Conservation (phyloP, 768 basidiomycete genomes). For the Agaricus sinodeliciosus region DNA sequence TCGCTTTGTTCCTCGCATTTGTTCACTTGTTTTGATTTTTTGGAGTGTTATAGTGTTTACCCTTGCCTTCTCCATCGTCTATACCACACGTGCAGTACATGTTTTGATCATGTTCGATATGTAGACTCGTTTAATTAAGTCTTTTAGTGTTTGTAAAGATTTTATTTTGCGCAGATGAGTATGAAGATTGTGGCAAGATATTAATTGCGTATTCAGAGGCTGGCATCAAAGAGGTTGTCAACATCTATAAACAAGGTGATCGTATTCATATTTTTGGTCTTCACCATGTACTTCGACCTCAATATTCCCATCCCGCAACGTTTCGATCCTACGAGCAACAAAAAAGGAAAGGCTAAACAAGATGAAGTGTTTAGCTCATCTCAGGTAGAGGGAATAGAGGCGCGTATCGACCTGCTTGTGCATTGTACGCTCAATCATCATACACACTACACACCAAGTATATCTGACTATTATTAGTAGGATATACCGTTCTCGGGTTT, state of each 20-base stretch:
- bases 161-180: too few relatives aligned
- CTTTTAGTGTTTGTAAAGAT: too few relatives aligned
- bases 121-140: too few relatives aligned
- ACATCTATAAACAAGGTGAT: neutral
- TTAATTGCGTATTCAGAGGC: too few relatives aligned
- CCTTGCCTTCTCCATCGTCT: too few relatives aligned
- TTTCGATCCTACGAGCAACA: conserved; percentile 22
- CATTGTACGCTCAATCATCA: conserved; percentile 48
- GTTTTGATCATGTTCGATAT: too few relatives aligned
- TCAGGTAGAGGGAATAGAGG: conserved; percentile 54
- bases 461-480: conserved; percentile 46
- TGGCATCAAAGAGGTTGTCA: neutral
- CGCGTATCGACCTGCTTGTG: conserved; percentile 59
- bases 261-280: too few relatives aligned
- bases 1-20: conserved; percentile 16
- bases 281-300: conserved; percentile 59
- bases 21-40: conserved; percentile 14
- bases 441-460: neutral
- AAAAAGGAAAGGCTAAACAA: conserved; percentile 58
- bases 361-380: conserved; percentile 39
- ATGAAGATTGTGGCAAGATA: too few relatives aligned
- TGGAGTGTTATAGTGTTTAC: too few relatives aligned
- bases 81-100: too few relatives aligned
- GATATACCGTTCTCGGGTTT: conserved; percentile 77
- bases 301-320: conserved; percentile 47